phyloP scores from a whole-genome alignment of 1,139 yeast species.

The Debaryomyces subglobosus region DNA sequence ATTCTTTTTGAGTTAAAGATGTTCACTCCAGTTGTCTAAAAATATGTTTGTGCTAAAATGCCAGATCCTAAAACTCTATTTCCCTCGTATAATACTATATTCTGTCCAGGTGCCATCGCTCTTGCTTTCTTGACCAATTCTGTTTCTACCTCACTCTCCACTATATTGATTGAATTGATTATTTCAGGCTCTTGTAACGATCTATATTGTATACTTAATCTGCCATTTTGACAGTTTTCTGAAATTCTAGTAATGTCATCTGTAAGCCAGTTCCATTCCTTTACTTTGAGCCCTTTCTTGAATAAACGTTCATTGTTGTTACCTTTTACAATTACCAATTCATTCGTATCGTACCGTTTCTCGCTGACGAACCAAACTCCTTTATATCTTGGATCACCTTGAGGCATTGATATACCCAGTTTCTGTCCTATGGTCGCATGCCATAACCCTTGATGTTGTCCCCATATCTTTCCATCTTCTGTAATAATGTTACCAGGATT shows the following conservation, averaged over 20 bases:
- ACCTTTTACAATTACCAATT: conserved; percentile 78
- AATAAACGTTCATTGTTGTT: conserved; percentile 63
- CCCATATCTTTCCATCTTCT: conserved; percentile 75
- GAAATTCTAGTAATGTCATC: conserved; percentile 13
- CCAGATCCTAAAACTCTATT: conserved; percentile 84
- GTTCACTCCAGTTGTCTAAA: background rate
- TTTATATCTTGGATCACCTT: conserved; percentile 69
- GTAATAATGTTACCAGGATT: conserved; percentile 80
- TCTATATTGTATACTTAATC: conserved; percentile 60
- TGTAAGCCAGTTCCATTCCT: conserved; percentile 55
- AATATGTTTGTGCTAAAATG: conserved; percentile 23
- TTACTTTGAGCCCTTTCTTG: conserved; percentile 44
- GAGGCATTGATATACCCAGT: conserved; percentile 80
- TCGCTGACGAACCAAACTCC: conserved; percentile 90
- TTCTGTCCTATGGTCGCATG: conserved; percentile 92
- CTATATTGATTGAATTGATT: conserved; percentile 18
- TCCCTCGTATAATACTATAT: conserved; percentile 68
- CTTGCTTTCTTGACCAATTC: conserved; percentile 49
- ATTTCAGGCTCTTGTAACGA: conserved; percentile 65
- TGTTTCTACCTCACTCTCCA: conserved; percentile 26
- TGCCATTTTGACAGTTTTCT: conserved; percentile 16
- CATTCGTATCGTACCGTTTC: conserved; percentile 64
- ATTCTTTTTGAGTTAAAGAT: background rate
- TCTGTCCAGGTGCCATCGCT: conserved; percentile 93
- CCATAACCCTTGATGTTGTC: conserved; percentile 86